phyloP scores from a whole-genome alignment of 805 yeast genomes.

The Ascoidea rubescens region DNA sequence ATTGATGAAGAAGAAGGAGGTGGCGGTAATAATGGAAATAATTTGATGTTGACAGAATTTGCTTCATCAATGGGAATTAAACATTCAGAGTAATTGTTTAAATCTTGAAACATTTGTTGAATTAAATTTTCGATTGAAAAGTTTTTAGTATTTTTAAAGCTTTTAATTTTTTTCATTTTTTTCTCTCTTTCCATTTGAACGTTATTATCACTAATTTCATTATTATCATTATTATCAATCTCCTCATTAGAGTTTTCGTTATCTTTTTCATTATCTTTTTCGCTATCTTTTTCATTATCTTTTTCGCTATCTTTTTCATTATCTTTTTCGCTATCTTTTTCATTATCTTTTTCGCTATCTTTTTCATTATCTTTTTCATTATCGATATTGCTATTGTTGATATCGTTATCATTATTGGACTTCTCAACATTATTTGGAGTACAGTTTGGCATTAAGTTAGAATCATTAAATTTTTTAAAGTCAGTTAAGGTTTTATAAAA shows the following conservation, averaged over 20 bases:
- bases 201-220: not conserved
- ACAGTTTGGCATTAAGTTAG: not conserved
- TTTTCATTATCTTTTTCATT: no score
- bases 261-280: not conserved
- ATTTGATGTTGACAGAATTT: conserved; percentile 81
- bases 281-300: not conserved
- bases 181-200: not conserved
- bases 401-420: no score
- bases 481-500: no score
- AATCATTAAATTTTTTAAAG: no score
- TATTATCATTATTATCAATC: not conserved
- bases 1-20: conserved; percentile 71
- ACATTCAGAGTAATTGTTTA: conserved; percentile 92
- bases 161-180: not conserved
- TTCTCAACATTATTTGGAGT: no score
- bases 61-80: conserved; percentile 84
- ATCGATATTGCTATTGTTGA: no score
- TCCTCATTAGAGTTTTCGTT: not conserved
- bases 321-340: not conserved
- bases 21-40: conserved; percentile 58
- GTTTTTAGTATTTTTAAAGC: conserved; percentile 11
- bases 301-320: no score
- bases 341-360: not conserved
- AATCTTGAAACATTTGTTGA: conserved; percentile 85
- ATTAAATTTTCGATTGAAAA: conserved; percentile 60